Conservation (phyloP, 371 early-diverging fungal genomes). For the Mortierella sp. region DNA sequence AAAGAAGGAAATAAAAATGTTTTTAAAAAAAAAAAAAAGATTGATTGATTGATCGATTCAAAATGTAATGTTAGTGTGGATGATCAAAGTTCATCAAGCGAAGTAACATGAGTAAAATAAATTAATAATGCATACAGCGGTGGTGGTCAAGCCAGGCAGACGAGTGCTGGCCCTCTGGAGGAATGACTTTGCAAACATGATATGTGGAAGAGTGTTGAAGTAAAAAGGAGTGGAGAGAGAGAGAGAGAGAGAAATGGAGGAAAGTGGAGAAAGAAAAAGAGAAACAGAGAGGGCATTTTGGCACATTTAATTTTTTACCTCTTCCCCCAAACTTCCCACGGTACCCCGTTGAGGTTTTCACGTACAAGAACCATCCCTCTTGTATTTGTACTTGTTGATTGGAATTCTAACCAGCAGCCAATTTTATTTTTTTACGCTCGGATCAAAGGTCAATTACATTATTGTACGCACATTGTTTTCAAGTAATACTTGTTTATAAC, state of each 20-base stretch:
- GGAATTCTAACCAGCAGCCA: too few relatives aligned
- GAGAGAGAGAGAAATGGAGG: background rate
- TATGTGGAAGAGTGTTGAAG: conserved; percentile 12
- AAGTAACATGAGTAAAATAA: too few relatives aligned
- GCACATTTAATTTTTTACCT: too few relatives aligned
- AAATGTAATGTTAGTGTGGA: too few relatives aligned
- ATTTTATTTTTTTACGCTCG: background rate
- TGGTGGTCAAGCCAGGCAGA: conserved; percentile 41
- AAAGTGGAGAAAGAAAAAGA: background rate
- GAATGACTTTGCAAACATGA: conserved; percentile 53
- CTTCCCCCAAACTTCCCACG: conserved; percentile 9
- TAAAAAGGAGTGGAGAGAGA: conserved; percentile 9
- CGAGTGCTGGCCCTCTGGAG: conserved; percentile 48
- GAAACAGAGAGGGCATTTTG: background rate
- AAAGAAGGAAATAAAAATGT: background rate
- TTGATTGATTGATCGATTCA: too few relatives aligned
- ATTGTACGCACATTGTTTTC: too few relatives aligned
- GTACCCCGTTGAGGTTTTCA: background rate
- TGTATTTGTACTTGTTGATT: background rate
- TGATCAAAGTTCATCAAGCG: too few relatives aligned
- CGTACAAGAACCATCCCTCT: background rate
- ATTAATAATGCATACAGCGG: conserved; percentile 34
- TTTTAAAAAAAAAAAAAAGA: too few relatives aligned
- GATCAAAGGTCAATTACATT: too few relatives aligned
- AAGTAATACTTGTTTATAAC: too few relatives aligned